Conservation (phyloP, 78 protist genomes). For the Chrysochromulina tobinii region DNA sequence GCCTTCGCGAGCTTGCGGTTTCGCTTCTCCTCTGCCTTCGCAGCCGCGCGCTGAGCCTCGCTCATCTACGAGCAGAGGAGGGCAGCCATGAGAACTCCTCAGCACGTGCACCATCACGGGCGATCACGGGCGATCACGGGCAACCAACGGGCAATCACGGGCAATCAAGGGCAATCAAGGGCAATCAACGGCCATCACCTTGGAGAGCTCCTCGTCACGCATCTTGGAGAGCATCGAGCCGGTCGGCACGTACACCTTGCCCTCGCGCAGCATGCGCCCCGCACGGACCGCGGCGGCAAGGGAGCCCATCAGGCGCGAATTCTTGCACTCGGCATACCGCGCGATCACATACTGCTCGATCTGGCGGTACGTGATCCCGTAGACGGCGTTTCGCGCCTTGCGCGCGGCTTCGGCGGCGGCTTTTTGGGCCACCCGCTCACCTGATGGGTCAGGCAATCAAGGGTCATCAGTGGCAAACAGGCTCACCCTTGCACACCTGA, state of each 20-base stretch:
- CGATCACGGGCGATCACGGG: no score
- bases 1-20: background rate
- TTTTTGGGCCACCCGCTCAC: no score
- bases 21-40: background rate
- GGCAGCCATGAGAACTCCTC: no score
- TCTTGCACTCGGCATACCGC: background rate
- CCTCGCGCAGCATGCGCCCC: background rate
- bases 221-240: background rate
- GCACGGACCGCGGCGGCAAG: background rate
- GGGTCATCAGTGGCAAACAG: no score
- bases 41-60: background rate
- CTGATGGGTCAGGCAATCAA: no score
- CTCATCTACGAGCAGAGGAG: background rate
- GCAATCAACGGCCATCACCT: background rate
- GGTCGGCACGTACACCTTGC: background rate
- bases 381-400: background rate
- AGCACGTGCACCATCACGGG: no score
- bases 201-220: background rate
- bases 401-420: background rate
- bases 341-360: slow-evolving; percentile 1
- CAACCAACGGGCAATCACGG: no score
- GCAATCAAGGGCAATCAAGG: no score
- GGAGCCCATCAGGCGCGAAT: background rate
- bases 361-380: background rate
- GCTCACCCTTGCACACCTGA: no score